A percentile compares a stretch with the other conserved stretches of the same genome.
Conservation (phyloP, 1,284 basidiomycete species). For the Cystobasidium slooffiae region DNA sequence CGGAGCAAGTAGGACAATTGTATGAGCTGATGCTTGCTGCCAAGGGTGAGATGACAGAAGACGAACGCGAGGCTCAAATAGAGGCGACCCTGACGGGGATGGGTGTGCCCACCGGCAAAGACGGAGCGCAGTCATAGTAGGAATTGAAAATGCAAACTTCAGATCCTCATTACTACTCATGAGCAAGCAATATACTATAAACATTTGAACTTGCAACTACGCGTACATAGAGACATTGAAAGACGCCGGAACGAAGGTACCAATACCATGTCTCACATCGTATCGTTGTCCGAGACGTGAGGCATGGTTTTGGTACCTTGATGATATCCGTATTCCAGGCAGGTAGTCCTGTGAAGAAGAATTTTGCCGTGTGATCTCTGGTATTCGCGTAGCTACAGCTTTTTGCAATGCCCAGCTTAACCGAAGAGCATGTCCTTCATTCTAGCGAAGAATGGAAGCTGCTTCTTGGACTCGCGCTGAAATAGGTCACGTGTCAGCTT, state of each 20-base stretch:
- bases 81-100: slow-evolving; percentile 27
- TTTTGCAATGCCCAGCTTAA: not conserved
- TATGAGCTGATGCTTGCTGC: slow-evolving; percentile 90
- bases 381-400: not conserved
- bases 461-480: slow-evolving; percentile 52
- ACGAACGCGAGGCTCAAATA: slow-evolving; percentile 39
- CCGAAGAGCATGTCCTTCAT: slow-evolving; percentile 56
- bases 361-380: not conserved
- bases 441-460: slow-evolving; percentile 53
- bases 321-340: no score
- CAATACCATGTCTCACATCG: no score
- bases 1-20: slow-evolving; percentile 85
- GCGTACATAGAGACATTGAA: no score
- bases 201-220: no score
- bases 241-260: no score
- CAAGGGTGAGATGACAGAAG: slow-evolving; percentile 24
- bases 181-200: not conserved
- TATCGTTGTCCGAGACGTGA: no score
- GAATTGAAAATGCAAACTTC: not conserved
- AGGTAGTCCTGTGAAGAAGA: not conserved
- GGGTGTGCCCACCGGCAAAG: slow-evolving; percentile 30
- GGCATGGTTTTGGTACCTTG: no score
- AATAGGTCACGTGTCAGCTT: not conserved
- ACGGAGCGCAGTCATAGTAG: not conserved
- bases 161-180: not conserved